Percentiles rank a stretch among this genome's conserved stretches.
Evolutionary conservation across 1,139 yeast genomes (phyloP).

Genomic region (Candida albicans): DNA sequence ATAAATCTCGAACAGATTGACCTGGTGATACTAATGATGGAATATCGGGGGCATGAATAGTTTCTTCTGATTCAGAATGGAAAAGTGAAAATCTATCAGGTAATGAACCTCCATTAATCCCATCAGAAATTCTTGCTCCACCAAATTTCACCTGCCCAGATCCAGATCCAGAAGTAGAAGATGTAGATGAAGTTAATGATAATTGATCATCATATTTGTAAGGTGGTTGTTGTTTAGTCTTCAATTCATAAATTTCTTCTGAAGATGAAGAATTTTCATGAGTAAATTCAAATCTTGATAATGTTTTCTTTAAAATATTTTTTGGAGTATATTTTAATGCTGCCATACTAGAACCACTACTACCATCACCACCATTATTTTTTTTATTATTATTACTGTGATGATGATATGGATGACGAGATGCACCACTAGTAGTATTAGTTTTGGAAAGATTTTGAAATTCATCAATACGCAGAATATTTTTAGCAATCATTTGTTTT

Average conservation of each 20-base stretch:
- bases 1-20: slow-evolving; percentile 62
- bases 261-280: slow-evolving; percentile 11
- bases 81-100: slow-evolving; percentile 86
- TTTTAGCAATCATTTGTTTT: slow-evolving; percentile 31
- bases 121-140: slow-evolving; percentile 14
- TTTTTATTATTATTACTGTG: too few relatives aligned
- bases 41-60: slow-evolving; percentile 85
- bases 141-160: slow-evolving; percentile 27
- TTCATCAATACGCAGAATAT: slow-evolving; percentile 10
- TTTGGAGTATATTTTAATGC: slow-evolving; percentile 65
- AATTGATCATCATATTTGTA: slow-evolving; percentile 23
- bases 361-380: too few relatives aligned
- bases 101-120: slow-evolving; percentile 26
- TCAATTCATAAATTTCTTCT: slow-evolving; percentile 11
- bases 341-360: slow-evolving; percentile 29
- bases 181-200: too few relatives aligned
- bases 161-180: background rate
- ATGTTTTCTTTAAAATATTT: slow-evolving; percentile 26
- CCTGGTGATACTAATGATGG: slow-evolving; percentile 70
- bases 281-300: slow-evolving; percentile 11
- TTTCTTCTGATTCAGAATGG: slow-evolving; percentile 77
- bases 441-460: slow-evolving; percentile 8
- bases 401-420: slow-evolving; percentile 8
- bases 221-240: too few relatives aligned
- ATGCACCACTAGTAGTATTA: slow-evolving; percentile 16